Base-by-base conservation (phyloP, 1,139 yeast genomes). In the Sugiyamaella sp. region DNA sequence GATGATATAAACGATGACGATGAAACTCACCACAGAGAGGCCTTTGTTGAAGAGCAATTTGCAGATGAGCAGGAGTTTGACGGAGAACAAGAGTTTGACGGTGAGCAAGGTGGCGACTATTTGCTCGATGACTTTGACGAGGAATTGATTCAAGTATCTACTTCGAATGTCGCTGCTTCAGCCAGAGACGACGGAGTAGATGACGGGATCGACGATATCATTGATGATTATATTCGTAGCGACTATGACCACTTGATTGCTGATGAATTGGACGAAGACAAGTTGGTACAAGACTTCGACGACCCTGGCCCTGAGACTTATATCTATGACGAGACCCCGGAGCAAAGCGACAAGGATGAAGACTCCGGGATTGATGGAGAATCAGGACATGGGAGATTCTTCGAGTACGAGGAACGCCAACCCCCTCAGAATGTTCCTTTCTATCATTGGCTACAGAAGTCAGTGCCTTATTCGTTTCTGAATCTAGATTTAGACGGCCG, bases 401-500 rank as follows among this genome's bases (percentile, higher is more conserved):
- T 3, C 25, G 17, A 16, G 2, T n/a, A 46, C 14, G 27, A 19
- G 24, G 44, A 46, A 10, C 8, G 22, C 4, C 27, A 24, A 22
- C 50, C 17, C 24, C 44, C 50, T 38, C 29, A 46, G 8, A 37
- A 29, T 9, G 17, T 17, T n/a, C 42, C 29, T 5, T 46, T 46
- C 24, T 25, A 14, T 4, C 32, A 46, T 16, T 46, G 50, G 50
- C 24, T 46, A 14, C 50, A 46, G 19, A 25, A 38, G 20, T 29
- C 42, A 1, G 32, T 46, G 4, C 50, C 50, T 14, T 46, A 37
- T 24, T 46, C 50, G 17, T 22, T 46, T 24, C 35, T 46, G 5
- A 20, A 24, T 10, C 21, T 45, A 12, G 47, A 27, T 2, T 32
- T 4, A 3, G 44, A 40, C 5, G 25, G 44, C 4, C 17, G 25